A percentile compares a stretch with the other conserved stretches of the same genome.
phyloP scores from a whole-genome alignment of 257 asterid species.

The Nicotiana paniculata region DNA sequence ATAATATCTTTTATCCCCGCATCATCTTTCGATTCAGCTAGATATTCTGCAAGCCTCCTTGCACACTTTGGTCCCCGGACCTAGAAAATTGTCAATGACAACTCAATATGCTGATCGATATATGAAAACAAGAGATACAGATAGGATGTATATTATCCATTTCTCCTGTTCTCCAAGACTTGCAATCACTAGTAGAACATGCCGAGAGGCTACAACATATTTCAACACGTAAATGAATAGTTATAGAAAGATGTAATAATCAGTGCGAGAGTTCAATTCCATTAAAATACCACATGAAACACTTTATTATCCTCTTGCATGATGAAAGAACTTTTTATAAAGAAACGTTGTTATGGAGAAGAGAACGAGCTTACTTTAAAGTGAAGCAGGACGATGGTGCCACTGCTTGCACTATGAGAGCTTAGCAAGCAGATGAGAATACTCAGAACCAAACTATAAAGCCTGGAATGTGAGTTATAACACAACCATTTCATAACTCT shows the following conservation, averaged over 20 bases:
- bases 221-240: background rate
- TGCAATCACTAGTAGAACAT: background rate
- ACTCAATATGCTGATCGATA: background rate
- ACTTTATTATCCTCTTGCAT: background rate
- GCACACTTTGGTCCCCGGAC: slow-evolving; percentile 98
- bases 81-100: slow-evolving; percentile 26
- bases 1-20: slow-evolving; percentile 59
- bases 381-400: background rate
- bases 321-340: background rate
- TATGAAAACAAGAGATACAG: background rate
- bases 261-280: background rate
- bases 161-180: background rate
- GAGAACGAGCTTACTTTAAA: background rate
- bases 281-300: background rate
- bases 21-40: slow-evolving; percentile 40
- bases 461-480: background rate
- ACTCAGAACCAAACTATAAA: background rate
- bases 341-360: background rate
- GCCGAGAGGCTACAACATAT: background rate
- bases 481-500: background rate
- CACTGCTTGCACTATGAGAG: background rate
- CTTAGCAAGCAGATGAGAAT: background rate
- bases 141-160: background rate
- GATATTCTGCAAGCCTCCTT: slow-evolving; percentile 63
- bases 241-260: background rate